phyloP scores from a whole-genome alignment of 1,284 basidiomycete genomes.

The Rhodotorula sp. region DNA sequence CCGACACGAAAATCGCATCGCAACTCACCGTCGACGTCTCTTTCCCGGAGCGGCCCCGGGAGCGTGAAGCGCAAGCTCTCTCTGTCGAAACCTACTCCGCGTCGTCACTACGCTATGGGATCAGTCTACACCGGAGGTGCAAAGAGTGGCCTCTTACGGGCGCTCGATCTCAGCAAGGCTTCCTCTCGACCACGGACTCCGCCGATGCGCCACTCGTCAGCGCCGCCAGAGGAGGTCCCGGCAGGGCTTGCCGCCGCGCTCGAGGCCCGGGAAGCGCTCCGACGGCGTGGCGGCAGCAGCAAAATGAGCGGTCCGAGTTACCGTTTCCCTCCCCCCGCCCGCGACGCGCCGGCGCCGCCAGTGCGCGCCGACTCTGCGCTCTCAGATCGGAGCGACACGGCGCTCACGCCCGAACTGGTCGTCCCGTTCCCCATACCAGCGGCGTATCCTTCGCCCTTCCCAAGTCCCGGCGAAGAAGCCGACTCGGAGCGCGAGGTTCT shows the following conservation, averaged over 20 bases:
- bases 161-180: slow-evolving; percentile 1
- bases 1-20: not conserved
- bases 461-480: slow-evolving; percentile 12
- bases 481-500: slow-evolving; percentile 8
- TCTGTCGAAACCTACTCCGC: slow-evolving; percentile 14
- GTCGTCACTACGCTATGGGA: slow-evolving; percentile 30
- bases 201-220: slow-evolving; percentile 27
- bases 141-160: not conserved
- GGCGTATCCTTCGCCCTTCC: not conserved
- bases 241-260: not conserved
- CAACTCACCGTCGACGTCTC: slow-evolving; percentile 6
- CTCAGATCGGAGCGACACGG: not conserved
- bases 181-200: slow-evolving; percentile 19
- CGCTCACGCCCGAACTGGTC: too few relatives aligned
- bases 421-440: not conserved
- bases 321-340: slow-evolving; percentile 13
- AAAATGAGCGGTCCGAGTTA: not conserved
- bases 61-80: slow-evolving; percentile 20
- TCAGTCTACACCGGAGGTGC: not conserved
- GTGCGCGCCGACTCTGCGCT: not conserved
- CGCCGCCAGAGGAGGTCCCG: slow-evolving; percentile 27
- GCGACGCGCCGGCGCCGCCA: slow-evolving; percentile 8
- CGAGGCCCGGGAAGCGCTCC: slow-evolving; percentile 3
- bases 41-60: not conserved
- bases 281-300: not conserved